A percentile compares a stretch with the other conserved stretches of the same genome.
These are phyloP conservation scores for Boletus bicolor DNA, from an alignment of 768 basidiomycete genomes.

Conservation along the genomic window DNA sequence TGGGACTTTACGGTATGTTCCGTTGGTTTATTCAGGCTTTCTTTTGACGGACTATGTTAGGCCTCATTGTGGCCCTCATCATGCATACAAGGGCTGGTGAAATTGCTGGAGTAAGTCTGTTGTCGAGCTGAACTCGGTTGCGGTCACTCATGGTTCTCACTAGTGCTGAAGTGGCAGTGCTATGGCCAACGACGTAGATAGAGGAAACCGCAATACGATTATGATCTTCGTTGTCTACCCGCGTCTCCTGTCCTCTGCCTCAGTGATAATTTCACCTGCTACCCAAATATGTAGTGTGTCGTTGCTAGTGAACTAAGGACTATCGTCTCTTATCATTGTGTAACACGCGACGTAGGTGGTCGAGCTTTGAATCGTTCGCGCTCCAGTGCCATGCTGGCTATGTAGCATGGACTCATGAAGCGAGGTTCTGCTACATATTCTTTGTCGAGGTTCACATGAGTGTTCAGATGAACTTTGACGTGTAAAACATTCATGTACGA, in stretches of 20 bases:
- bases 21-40: background rate
- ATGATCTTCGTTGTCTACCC: constrained; percentile 11
- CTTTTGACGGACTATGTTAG: constrained; percentile 27
- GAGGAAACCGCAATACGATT: background rate
- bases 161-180: constrained; percentile 25
- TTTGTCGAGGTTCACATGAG: no score
- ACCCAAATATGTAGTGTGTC: background rate
- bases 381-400: no score
- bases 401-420: no score
- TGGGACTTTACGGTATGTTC: constrained; percentile 79
- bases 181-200: constrained; percentile 5
- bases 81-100: constrained; percentile 74
- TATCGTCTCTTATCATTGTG: no score
- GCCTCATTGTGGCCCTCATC: constrained; percentile 92
- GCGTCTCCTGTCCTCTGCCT: background rate
- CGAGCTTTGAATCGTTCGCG: no score
- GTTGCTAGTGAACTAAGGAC: no score
- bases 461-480: no score
- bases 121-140: background rate
- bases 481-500: no score
- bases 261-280: constrained; percentile 7
- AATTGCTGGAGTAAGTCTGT: constrained; percentile 14
- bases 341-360: no score
- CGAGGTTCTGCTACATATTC: no score
- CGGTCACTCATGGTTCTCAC: background rate